Evolutionary conservation across 2,329 filamentous ascomycete genomes (phyloP).

Genomic region (Hypoxylon sp.): DNA sequence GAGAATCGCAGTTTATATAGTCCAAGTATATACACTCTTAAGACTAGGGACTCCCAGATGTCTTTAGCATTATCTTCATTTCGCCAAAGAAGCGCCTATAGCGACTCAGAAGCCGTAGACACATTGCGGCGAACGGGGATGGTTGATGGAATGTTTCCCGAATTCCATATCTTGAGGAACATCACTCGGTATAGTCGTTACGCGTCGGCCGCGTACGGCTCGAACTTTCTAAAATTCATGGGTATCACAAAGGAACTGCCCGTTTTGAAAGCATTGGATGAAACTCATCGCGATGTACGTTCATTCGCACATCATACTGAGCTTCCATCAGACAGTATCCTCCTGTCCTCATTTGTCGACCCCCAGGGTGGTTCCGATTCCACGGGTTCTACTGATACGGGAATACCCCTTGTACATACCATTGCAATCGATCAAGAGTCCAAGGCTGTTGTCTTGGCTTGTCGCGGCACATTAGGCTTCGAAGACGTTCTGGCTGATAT

Average conservation of each 20-base stretch:
- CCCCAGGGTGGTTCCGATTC: slow-evolving; percentile 76
- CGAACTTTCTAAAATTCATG: slow-evolving; percentile 73
- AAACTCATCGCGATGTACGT: slow-evolving; percentile 72
- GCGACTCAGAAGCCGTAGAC: slow-evolving; percentile 63
- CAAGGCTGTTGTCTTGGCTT: slow-evolving; percentile 79
- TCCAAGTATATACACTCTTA: slow-evolving; percentile 73
- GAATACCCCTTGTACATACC: slow-evolving; percentile 80
- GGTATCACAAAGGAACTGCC: slow-evolving; percentile 70
- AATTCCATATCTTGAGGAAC: slow-evolving; percentile 71
- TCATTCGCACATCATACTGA: slow-evolving; percentile 76
- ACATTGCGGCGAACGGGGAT: slow-evolving; percentile 67
- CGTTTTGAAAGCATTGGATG: slow-evolving; percentile 59
- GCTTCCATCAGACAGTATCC: slow-evolving; percentile 69
- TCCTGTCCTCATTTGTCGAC: slow-evolving; percentile 80
- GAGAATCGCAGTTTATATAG: slow-evolving; percentile 55
- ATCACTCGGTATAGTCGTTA: slow-evolving; percentile 76
- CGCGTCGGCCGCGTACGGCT: slow-evolving; percentile 76
- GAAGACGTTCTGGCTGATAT: slow-evolving; percentile 81
- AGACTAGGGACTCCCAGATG: slow-evolving; percentile 68
- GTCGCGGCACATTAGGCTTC: slow-evolving; percentile 79
- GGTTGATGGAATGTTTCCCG: slow-evolving; percentile 72
- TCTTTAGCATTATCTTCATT: slow-evolving; percentile 68
- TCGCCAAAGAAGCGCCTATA: slow-evolving; percentile 64
- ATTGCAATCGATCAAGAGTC: slow-evolving; percentile 80
- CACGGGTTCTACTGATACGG: slow-evolving; percentile 74